These are phyloP conservation scores for Alopecurus myosuroides DNA, from an alignment of 176 grass and related monocot genomes.

Conservation along the genomic window DNA sequence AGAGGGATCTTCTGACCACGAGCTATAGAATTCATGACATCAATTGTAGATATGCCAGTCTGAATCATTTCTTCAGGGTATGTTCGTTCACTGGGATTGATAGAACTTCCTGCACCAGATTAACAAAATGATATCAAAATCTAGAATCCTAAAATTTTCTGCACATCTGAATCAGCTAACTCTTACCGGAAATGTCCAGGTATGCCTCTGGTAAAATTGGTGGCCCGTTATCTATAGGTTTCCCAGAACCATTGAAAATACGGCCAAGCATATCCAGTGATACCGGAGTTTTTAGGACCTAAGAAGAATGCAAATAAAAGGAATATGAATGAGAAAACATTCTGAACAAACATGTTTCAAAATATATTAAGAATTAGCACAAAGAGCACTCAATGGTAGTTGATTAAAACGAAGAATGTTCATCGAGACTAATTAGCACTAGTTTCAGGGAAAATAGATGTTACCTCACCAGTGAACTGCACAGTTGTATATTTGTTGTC, in stretches of 20 bases:
- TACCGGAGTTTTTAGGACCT: slow-evolving; percentile 62
- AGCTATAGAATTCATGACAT: slow-evolving; percentile 87
- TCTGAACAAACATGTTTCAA: background rate
- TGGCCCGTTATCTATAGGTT: slow-evolving; percentile 69
- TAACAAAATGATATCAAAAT: slow-evolving; percentile 12
- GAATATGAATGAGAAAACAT: background rate
- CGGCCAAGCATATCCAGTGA: slow-evolving; percentile 75
- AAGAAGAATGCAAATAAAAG: background rate
- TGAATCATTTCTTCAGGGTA: slow-evolving; percentile 93
- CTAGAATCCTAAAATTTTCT: background rate
- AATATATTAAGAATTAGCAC: background rate
- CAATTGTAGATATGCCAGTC: slow-evolving; percentile 78
- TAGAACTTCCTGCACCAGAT: slow-evolving; percentile 63
- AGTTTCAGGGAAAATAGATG: background rate
- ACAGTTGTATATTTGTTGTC: slow-evolving; percentile 83
- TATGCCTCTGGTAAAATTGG: slow-evolving; percentile 65
- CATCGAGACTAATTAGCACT: background rate
- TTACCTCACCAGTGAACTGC: slow-evolving; percentile 74
- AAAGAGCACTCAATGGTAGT: background rate
- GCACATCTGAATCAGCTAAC: background rate
- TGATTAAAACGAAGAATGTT: background rate
- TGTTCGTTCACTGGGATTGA: slow-evolving; percentile 75
- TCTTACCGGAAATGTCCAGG: slow-evolving; percentile 48
- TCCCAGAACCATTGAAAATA: slow-evolving; percentile 79
- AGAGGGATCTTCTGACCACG: slow-evolving; percentile 80